Conservation (phyloP, 2,329 filamentous ascomycete species). For the Aspergillus chevalieri region DNA sequence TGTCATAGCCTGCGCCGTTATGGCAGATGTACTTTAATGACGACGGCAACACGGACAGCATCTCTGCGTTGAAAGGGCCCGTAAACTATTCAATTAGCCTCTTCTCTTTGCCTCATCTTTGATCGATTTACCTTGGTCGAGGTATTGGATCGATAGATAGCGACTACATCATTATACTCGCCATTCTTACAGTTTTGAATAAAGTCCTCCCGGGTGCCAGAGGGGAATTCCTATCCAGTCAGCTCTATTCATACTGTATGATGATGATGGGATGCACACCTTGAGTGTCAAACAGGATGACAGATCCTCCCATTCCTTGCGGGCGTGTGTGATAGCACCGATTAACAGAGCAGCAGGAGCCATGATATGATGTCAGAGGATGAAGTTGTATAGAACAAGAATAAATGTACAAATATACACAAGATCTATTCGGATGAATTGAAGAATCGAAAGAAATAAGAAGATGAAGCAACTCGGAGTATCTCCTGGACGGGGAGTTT, state of each 20-base stretch:
- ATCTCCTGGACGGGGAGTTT: too few species aligned
- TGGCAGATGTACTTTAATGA: conserved; percentile 48
- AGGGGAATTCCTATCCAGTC: conserved; percentile 44
- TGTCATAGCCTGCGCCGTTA: conserved; percentile 56
- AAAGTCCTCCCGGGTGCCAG: conserved; percentile 51
- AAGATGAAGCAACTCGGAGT: too few species aligned
- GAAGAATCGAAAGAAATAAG: neutral
- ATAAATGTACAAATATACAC: conserved; percentile 1
- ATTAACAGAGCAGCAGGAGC: conserved; percentile 39
- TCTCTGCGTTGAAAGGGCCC: conserved; percentile 44
- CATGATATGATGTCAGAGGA: conserved; percentile 29
- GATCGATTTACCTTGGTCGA: conserved; percentile 41
- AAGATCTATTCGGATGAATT: neutral
- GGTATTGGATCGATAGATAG: conserved; percentile 54
- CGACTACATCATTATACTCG: conserved; percentile 50
- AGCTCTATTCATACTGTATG: too few species aligned
- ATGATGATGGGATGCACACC: conserved; percentile 15
- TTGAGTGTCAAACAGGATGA: conserved; percentile 38
- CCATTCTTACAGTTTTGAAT: conserved; percentile 50
- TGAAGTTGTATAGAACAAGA: neutral
- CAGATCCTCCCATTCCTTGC: conserved; percentile 39
- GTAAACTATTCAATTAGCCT: conserved; percentile 27
- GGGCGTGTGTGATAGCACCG: conserved; percentile 38
- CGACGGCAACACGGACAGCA: conserved; percentile 41
- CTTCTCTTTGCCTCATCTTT: neutral